These are phyloP conservation scores for Gossypium trilobum DNA, from an alignment of 441 rosid species.

Conservation along the genomic window DNA sequence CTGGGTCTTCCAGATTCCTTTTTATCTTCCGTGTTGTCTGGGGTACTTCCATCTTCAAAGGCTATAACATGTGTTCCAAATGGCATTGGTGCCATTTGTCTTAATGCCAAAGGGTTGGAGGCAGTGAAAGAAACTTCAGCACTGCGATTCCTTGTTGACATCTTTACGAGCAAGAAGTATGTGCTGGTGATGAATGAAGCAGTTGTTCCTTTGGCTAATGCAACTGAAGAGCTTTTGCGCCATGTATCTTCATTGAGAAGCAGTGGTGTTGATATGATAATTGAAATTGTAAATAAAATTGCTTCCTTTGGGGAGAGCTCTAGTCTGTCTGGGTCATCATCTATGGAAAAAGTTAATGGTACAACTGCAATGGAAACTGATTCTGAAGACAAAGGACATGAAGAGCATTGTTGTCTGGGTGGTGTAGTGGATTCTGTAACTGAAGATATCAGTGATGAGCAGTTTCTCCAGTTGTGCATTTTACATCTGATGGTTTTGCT, in stretches of 20 bases:
- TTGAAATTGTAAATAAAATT: conserved; percentile 78
- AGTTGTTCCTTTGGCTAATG: conserved; percentile 89
- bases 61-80: conserved; percentile 91
- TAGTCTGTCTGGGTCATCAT: conserved; percentile 37
- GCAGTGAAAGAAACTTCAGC: conserved; percentile 84
- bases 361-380: conserved; percentile 89
- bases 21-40: conserved; percentile 77
- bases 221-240: conserved; percentile 93
- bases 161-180: conserved; percentile 83
- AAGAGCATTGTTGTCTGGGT: conserved; percentile 36
- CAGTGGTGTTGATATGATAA: conserved; percentile 80
- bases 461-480: conserved; percentile 74
- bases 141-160: conserved; percentile 66
- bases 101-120: conserved; percentile 82
- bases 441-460: conserved; percentile 66
- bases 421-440: conserved; percentile 36
- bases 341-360: conserved; percentile 44
- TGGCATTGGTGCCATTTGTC: conserved; percentile 95
- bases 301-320: conserved; percentile 48
- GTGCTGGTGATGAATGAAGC: conserved; percentile 91
- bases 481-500: conserved; percentile 92
- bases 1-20: conserved; percentile 89
- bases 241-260: conserved; percentile 82
- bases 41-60: conserved; percentile 85
- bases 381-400: conserved; percentile 57